phyloP scores from a whole-genome alignment of 1,284 basidiomycete species.

The Cutaneotrichosporon arboriforme region DNA sequence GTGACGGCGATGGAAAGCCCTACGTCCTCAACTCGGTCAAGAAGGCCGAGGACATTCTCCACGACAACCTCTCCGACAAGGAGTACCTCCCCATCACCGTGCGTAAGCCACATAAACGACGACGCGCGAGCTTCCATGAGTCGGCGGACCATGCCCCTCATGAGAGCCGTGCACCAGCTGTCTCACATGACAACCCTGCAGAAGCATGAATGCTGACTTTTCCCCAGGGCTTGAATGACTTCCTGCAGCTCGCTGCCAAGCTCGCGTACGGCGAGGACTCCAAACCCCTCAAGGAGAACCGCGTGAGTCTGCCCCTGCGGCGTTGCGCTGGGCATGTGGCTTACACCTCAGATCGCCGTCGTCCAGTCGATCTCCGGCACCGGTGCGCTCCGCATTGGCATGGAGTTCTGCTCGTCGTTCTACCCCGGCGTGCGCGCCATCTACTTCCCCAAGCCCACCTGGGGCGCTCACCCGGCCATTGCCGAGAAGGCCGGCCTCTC shows the following conservation, averaged over 20 bases:
- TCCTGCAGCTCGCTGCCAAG: slow-evolving; percentile 82
- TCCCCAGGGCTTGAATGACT: slow-evolving; percentile 61
- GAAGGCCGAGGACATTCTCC: slow-evolving; percentile 61
- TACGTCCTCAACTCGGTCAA: slow-evolving; percentile 87
- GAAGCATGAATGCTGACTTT: background rate
- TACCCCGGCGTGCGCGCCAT: slow-evolving; percentile 84
- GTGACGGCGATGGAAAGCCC: slow-evolving; percentile 91
- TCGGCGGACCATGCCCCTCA: background rate
- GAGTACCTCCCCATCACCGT: slow-evolving; percentile 93
- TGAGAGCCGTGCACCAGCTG: no score
- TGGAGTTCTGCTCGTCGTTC: slow-evolving; percentile 79
- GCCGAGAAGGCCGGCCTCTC: slow-evolving; percentile 84
- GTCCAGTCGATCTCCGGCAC: slow-evolving; percentile 98
- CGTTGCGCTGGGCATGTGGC: background rate
- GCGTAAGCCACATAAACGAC: slow-evolving; percentile 9
- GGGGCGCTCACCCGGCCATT: slow-evolving; percentile 94
- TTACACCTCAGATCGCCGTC: slow-evolving; percentile 63
- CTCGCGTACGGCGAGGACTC: slow-evolving; percentile 88
- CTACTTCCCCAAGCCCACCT: slow-evolving; percentile 90
- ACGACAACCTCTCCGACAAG: slow-evolving; percentile 74
- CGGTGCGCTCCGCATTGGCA: slow-evolving; percentile 93
- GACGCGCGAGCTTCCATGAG: background rate
- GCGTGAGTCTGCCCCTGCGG: slow-evolving; percentile 55
- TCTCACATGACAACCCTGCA: background rate
- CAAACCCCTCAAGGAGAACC: slow-evolving; percentile 64